Conservation (phyloP, 2,329 filamentous ascomycete species). For the Aspergillus versicolor region DNA sequence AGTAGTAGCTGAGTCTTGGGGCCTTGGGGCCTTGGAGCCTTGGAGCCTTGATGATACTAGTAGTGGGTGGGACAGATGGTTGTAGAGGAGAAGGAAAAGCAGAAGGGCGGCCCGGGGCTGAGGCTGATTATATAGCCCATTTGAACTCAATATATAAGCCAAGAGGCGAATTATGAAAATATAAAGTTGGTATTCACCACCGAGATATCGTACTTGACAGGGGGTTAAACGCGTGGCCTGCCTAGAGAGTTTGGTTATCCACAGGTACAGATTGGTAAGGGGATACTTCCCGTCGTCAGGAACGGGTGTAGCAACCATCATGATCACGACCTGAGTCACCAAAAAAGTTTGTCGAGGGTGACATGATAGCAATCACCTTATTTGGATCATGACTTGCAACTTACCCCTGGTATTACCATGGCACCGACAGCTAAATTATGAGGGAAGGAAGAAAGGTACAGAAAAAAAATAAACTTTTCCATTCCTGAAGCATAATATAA, state of each 20-base stretch:
- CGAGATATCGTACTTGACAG: no score
- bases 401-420: background rate
- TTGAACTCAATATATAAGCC: background rate
- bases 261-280: background rate
- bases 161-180: background rate
- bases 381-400: background rate
- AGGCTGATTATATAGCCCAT: background rate
- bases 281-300: background rate
- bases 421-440: background rate
- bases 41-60: background rate
- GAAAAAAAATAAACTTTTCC: constrained; percentile 20
- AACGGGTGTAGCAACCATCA: background rate
- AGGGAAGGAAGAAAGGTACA: constrained; percentile 17
- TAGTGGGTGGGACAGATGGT: background rate
- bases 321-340: background rate
- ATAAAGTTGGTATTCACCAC: background rate
- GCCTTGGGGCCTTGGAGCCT: background rate
- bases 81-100: background rate
- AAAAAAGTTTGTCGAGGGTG: background rate
- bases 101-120: background rate
- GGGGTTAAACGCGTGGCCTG: no score
- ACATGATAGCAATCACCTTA: background rate
- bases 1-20: background rate
- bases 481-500: constrained; percentile 16
- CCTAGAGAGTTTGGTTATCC: background rate